phyloP scores from a whole-genome alignment of 352 stramenopile genomes.

The Pythium dissotocum region DNA sequence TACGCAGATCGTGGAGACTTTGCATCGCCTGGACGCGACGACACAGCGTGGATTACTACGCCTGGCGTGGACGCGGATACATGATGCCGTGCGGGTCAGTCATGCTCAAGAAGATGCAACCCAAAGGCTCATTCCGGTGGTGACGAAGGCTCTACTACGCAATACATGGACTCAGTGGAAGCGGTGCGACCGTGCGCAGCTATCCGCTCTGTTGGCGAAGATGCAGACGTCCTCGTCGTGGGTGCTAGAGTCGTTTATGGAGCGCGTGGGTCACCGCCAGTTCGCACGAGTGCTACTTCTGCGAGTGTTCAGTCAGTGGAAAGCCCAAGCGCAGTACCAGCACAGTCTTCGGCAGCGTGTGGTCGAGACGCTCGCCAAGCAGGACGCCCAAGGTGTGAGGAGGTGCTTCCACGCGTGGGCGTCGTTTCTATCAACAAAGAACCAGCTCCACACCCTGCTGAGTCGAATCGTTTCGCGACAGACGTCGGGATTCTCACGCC shows the following conservation, averaged over 20 bases:
- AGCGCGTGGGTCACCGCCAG: neutral
- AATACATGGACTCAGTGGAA: conserved; percentile 19
- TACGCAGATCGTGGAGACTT: no score
- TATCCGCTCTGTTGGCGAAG: neutral
- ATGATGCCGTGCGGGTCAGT: no score
- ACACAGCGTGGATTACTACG: neutral
- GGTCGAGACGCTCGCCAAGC: neutral
- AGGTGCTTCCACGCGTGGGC: conserved; percentile 13
- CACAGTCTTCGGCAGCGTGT: neutral
- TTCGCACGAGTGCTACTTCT: conserved; percentile 7
- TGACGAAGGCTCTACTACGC: neutral
- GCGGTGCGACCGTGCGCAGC: conserved; percentile 1
- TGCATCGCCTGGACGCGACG: neutral
- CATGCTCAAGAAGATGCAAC: neutral
- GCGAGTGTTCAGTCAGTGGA: conserved; percentile 10
- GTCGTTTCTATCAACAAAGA: neutral
- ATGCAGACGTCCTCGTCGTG: neutral
- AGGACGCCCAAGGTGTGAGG: neutral
- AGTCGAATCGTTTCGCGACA: neutral
- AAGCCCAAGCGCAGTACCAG: conserved; percentile 4
- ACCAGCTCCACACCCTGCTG: neutral
- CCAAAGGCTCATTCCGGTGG: neutral
- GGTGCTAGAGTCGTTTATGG: conserved; percentile 3
- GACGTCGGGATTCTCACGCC: neutral
- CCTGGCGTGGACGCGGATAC: neutral